Base-by-base conservation (phyloP, 2,329 filamentous ascomycete species). In the Chrysosporium queenslandicum region DNA sequence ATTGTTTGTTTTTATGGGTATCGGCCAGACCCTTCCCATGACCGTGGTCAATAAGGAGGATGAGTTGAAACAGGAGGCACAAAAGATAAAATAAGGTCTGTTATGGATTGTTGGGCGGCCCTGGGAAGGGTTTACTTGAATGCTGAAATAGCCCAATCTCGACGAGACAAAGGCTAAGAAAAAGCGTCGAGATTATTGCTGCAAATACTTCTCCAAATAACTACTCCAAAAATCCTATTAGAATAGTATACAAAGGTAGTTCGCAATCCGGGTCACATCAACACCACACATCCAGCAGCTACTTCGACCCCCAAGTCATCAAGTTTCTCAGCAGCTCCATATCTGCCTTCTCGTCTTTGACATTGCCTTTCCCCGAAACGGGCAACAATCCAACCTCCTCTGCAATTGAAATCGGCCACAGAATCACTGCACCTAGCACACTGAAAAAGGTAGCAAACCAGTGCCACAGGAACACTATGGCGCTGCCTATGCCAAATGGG, bases 1-100 rank as follows among this genome's bases (percentile, higher is more conserved):
- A 0, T 64, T 82, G 0, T 94, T 94, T 64, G 86, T 94, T 14
- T 82, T 94, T 60, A 85, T 85, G 55, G 87, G 88, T 0, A 65
- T 91, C 27, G 86, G 85, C 0, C 74, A 78, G 40, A 73, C 73
- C 18, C 63, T 92, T 43, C 87, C 87, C 0, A 74, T 78, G 66
- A 73, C 71, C 12, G 73, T 92, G 23, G 82, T 91, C 0, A 71
- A 78, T 58, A 71, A 77, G 14, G 87, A 94, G 69, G 78, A 83
- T 59, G 71, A 65, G 55, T 57, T 86, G 27, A 32, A 12, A 34
- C 6, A 25, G 9, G 16, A 32, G 18, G 42, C 7, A 20, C 27
- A 5, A 69, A 81, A 48, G 77, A 81, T 27, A 11, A 30, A 12
- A 4, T 50, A 21, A 41, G 5, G n/a, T 12, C n/a, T n/a, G n/a